phyloP scores from a whole-genome alignment of 345 rosid genomes.

The Citrus unshiu region DNA sequence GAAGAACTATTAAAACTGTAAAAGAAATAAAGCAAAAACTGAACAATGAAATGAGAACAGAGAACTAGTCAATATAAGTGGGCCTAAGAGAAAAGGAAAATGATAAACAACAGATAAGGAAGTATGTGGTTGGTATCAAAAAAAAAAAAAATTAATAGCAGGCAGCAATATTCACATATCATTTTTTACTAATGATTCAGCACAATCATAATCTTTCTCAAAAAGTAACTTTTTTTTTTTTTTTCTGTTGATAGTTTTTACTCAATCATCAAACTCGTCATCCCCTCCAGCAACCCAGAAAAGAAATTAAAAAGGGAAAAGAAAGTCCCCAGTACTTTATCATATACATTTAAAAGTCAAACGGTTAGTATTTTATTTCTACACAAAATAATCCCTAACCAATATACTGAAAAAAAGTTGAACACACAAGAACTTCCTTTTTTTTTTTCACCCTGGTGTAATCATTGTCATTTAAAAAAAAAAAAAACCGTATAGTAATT shows the following conservation, averaged over 20 bases:
- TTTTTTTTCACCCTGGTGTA: neutral
- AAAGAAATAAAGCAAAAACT: neutral
- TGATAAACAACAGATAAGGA: neutral
- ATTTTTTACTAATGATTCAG: neutral
- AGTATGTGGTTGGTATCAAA: neutral
- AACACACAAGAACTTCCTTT: neutral
- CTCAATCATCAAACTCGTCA: neutral
- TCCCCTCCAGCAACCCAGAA: neutral
- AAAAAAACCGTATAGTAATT: neutral
- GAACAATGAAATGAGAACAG: neutral
- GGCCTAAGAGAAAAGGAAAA: neutral
- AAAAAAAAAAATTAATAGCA: neutral
- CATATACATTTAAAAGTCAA: neutral
- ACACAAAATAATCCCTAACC: neutral
- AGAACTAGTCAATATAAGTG: neutral
- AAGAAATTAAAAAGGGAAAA: neutral
- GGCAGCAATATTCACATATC: conserved; percentile 1
- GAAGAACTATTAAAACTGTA: neutral
- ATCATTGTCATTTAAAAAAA: no score
- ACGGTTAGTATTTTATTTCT: neutral
- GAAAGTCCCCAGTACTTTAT: neutral
- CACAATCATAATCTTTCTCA: neutral
- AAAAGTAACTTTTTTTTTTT: neutral
- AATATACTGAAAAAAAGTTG: neutral
- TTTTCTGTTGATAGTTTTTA: no score